Base-by-base conservation (phyloP, 148 eudicot genomes). In the Chenopodium formosanum region DNA sequence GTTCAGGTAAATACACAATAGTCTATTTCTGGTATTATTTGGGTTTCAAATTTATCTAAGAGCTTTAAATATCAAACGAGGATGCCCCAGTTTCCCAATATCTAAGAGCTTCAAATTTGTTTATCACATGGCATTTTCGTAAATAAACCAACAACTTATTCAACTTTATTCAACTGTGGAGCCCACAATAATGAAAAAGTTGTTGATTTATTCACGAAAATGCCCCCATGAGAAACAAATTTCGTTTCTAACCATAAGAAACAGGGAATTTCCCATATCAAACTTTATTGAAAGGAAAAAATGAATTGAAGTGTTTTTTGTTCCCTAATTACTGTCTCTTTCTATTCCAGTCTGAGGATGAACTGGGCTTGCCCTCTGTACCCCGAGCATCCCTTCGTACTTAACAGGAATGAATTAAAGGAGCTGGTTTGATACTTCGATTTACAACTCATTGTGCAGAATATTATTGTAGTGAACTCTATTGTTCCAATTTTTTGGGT, bases 371-470 rank as follows among this genome's bases (percentile, higher is more conserved):
- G 77, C 98, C 98, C 58, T 86, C 97, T 56, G 97, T 91, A 69
- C 98, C 98, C 12, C 90, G 90, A 27, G 97, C 98, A 63, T 88
- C 97, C 64, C 89, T 94, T 79, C 98, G 98, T 73, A 94, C 90
- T 74, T 94, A 79, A 78, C 48, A 34, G 58, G 7, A 40, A 34
- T 76, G 32, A 58, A 71, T 67, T 68, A 1, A 67, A 10, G 25
- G 46, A 52, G 34, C 20, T 48, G 73, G 63, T 17, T 68, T 25
- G 62, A 78, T 60, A 12, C 29, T 20, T 56, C 44, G 7, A 40
- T 40, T 32, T 10, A 64, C 11, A 77, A 23, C 60, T 74, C 56
- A 4, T 1, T 73, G 77, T 74, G 77, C 77, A 74, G 77, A 37
- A 74, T 50, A 74, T 52, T 50, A 7, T 14, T 74, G 63, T 74